Percentiles rank a stretch among this genome's conserved stretches.
These are phyloP conservation scores for Alloascoidea africana DNA, from an alignment of 805 yeast genomes.

Conservation along the genomic window DNA sequence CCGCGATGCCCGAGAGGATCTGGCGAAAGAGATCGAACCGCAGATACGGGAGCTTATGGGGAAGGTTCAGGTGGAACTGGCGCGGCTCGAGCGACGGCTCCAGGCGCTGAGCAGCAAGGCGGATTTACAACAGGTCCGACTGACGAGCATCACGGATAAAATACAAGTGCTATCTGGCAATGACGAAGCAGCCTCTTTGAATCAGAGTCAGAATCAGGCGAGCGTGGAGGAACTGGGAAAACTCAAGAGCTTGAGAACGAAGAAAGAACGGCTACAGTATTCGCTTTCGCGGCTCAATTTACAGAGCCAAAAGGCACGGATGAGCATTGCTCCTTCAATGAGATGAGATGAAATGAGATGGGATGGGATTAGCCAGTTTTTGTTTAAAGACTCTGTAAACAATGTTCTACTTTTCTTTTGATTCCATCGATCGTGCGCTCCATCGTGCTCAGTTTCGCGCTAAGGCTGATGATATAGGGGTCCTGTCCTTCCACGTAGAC, in stretches of 20 bases:
- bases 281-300: background rate
- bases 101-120: background rate
- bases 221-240: background rate
- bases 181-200: no score
- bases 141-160: background rate
- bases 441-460: constrained; percentile 10
- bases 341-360: no score
- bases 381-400: no score
- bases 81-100: background rate
- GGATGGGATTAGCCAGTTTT: no score
- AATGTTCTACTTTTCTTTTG: constrained; percentile 20
- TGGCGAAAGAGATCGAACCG: constrained; percentile 1
- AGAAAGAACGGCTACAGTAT: background rate
- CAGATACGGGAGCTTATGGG: background rate
- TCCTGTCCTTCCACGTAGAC: constrained; percentile 12
- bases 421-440: constrained; percentile 10
- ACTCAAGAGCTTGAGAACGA: background rate
- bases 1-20: background rate
- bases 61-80: background rate
- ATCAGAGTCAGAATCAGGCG: background rate
- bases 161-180: no score
- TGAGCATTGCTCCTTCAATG: background rate
- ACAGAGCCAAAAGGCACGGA: constrained; percentile 1
- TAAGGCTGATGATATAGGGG: constrained; percentile 12
- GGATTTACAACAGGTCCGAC: background rate